phyloP scores from a whole-genome alignment of 1,284 basidiomycete genomes.

The Veloporphyrellus conicus region DNA sequence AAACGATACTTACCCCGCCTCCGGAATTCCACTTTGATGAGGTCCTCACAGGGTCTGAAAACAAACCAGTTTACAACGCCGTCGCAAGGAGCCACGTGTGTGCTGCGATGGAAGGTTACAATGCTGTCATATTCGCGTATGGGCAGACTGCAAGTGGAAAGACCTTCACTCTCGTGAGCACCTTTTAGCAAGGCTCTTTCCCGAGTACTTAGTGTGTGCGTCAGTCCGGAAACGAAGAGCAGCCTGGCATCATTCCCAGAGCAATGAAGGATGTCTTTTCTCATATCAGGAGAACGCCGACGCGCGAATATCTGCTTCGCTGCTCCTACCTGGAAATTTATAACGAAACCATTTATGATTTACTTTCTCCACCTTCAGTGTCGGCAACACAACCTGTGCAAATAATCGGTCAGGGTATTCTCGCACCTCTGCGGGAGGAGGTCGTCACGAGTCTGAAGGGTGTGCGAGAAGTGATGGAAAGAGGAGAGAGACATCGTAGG shows the following conservation, averaged over 20 bases:
- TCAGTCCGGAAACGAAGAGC: constrained; percentile 60
- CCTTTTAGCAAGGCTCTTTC: background rate
- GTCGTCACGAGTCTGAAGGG: constrained; percentile 87
- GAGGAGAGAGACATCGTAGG: constrained; percentile 84
- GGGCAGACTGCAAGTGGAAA: constrained; percentile 90
- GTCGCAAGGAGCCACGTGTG: constrained; percentile 84
- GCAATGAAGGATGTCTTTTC: constrained; percentile 84
- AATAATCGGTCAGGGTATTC: constrained; percentile 59
- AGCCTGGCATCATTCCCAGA: constrained; percentile 93
- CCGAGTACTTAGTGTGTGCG: background rate
- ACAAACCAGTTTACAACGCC: constrained; percentile 80
- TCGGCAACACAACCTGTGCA: constrained; percentile 65
- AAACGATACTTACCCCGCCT: constrained; percentile 41
- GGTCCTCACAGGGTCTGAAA: constrained; percentile 77
- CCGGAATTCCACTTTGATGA: constrained; percentile 70
- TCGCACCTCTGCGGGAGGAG: constrained; percentile 80
- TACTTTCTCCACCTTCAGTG: constrained; percentile 69
- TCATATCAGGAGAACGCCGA: constrained; percentile 65
- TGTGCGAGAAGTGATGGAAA: constrained; percentile 77
- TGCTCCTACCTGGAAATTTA: constrained; percentile 97
- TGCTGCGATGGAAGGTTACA: constrained; percentile 95
- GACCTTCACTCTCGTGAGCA: constrained; percentile 78
- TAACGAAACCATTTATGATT: constrained; percentile 89
- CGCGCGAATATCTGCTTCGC: constrained; percentile 89
- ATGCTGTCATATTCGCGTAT: constrained; percentile 92